Percentiles rank a stretch among this genome's conserved stretches.
These are phyloP conservation scores for Paraphoma chrysanthemicola DNA, from an alignment of 2,329 filamentous ascomycete genomes.

Conservation along the genomic window DNA sequence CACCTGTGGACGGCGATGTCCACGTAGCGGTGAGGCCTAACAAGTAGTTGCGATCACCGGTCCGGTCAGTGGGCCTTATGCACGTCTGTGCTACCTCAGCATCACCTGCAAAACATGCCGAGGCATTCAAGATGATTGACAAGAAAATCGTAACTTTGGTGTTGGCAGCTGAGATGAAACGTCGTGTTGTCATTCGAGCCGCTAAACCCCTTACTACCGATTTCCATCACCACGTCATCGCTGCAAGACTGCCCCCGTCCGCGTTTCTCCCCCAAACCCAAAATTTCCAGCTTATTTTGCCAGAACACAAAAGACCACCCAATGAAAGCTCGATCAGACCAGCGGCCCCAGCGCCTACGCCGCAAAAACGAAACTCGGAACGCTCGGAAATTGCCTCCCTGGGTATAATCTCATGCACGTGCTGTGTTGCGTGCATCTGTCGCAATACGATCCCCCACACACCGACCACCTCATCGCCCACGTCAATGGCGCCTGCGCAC, in stretches of 20 bases:
- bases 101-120: background rate
- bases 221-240: background rate
- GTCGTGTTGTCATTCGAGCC: background rate
- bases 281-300: constrained; percentile 12
- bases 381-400: constrained; percentile 26
- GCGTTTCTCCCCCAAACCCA: constrained; percentile 17
- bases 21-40: no score
- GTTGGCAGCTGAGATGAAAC: background rate
- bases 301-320: constrained; percentile 4
- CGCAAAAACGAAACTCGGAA: constrained; percentile 13
- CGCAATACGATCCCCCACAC: constrained; percentile 7
- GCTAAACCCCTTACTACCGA: background rate
- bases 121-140: constrained; percentile 3
- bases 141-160: constrained; percentile 4
- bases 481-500: constrained; percentile 21
- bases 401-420: constrained; percentile 19
- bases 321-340: constrained; percentile 9
- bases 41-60: no score
- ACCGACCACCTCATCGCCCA: constrained; percentile 5
- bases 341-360: constrained; percentile 12
- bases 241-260: constrained; percentile 12
- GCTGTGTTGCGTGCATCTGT: constrained; percentile 10
- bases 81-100: no score
- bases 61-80: no score
- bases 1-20: no score